Evolutionary conservation across 306 rosid species (phyloP), one percentile per base, ranked within the genome.

Genomic region (peach (Prunus persica)): DNA sequence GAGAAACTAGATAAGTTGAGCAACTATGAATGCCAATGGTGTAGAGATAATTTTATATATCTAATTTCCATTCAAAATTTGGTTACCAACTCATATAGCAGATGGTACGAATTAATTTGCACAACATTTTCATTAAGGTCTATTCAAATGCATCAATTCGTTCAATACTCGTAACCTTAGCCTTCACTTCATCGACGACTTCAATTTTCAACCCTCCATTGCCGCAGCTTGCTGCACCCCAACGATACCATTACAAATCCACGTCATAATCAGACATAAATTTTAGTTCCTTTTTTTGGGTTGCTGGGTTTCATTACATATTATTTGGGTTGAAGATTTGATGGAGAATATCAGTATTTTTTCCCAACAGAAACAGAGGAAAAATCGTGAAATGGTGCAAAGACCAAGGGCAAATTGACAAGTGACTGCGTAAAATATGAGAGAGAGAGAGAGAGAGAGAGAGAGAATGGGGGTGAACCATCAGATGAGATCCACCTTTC

Each of bases 371-470:
- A 62, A 69, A 32, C n/a, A 20, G 75, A 56, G 78, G 22, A 24
- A 71, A 63, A 20, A 38, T 58, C 32, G 85, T 67, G 56, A 77
- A 77, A 7, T 11, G 11, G 45, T 38, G 28, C 67, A 51, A 67
- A 51, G 69, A 72, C 16, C 22, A 51, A 24, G 85, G 78, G 24
- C 7, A 50, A 34, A 57, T 1, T 0, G 57, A 7, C 71, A 77
- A 41, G 52, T 74, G 77, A 22, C 16, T 61, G 69, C 51, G 80
- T 87, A 63, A 34, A 65, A 51, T 24, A 24, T 58, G 80, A 80
- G 61, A 54, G 49, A 22, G 24, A 22, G 24, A 22, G 22, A 60
- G 18, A 3, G 22, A 46, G 69, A 60, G 18, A 3, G 13, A 27
- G 69, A 74, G 77, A 18, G 51, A 74, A 46, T 1, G 56, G 69